Evolutionary conservation across 495 filamentous ascomycete genomes (phyloP), one percentile per base, ranked within the genome.

Genomic region (Podospora pseudocomata): DNA sequence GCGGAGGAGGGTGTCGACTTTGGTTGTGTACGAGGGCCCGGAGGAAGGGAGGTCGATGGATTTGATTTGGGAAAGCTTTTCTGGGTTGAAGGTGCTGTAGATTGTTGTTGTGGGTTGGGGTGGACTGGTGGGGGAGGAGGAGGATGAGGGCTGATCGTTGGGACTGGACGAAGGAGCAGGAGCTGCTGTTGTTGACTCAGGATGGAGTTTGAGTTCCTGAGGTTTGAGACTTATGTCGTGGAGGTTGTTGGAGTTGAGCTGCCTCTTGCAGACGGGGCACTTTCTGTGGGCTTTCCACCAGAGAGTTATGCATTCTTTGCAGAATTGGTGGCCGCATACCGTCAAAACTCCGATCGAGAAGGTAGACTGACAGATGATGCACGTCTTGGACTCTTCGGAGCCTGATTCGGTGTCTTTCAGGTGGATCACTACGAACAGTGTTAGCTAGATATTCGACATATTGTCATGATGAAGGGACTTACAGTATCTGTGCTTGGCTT

Each of bases 301-400:
- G 9, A 86, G 65, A 4, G 80, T 79, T 32, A 97, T 87, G 77
- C 95, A 99, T 39, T 91, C 90, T 65, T 89, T 91, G 79, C 94
- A 97, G 72, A 91, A 97, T 66, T 90, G 87, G 73, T 99, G 94
- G 0, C 94, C 94, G 77, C 94, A 99, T 2, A 90, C 84, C 2
- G 94, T 97, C 72, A 99, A 81, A 32, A 94, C 89, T 57, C 94
- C 95, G 57, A 86, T 78, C 72, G 90, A 89, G 75, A 96, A 93
- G 5, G 79, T 69, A 1, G 82, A 80, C 66, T 90, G 87, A 75
- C 93, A 97, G 69, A 97, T 96, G 69, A 94, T 84, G 75, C 93
- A 97, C 20, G 88, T 85, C 55, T 85, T 82, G 20, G 86, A 79
- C 68, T 88, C 84, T 39, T 88, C 71, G n/a, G 83, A 77, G 55